phyloP scores from a whole-genome alignment of 805 yeast species.

The Saturnispora halmiae region DNA sequence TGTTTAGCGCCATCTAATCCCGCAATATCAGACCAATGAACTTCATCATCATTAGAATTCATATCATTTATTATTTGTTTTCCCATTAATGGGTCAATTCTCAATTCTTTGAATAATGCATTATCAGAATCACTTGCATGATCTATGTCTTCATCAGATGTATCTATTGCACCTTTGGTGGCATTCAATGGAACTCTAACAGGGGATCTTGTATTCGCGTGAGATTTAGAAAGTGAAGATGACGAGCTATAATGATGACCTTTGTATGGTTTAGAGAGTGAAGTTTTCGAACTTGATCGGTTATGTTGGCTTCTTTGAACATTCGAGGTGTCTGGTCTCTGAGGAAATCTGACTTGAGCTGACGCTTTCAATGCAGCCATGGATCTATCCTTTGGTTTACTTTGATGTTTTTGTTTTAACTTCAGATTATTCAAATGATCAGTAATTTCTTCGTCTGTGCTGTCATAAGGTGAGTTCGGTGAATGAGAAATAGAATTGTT shows the following conservation, averaged over 20 bases:
- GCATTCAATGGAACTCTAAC: conserved; percentile 1
- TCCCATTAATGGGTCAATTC: conserved; percentile 8
- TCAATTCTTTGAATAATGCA: conserved; percentile 32
- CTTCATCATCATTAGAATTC: conserved; percentile 82
- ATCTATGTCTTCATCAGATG: conserved; percentile 9
- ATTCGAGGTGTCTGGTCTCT: conserved; percentile 15
- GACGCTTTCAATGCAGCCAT: conserved; percentile 28
- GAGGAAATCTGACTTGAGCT: conserved; percentile 24
- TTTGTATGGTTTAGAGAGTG: conserved; percentile 6
- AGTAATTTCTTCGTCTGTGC: conserved; percentile 10
- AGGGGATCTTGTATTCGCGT: too few species aligned
- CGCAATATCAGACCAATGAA: conserved; percentile 91
- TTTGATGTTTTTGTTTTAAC: conserved; percentile 10
- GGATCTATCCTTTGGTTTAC: conserved; percentile 25
- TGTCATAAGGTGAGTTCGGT: conserved; percentile 12
- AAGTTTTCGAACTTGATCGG: background rate
- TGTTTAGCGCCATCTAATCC: conserved; percentile 85
- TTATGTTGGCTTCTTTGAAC: background rate
- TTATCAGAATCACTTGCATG: conserved; percentile 21
- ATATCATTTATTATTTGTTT: conserved; percentile 66
- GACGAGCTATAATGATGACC: background rate
- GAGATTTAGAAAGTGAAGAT: background rate
- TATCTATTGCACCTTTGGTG: conserved; percentile 14
- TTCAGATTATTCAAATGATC: conserved; percentile 10
- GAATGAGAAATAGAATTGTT: conserved; percentile 1